Evolutionary conservation across 495 filamentous ascomycete genomes (phyloP).

Genomic region (Pseudevernia furfuracea): DNA sequence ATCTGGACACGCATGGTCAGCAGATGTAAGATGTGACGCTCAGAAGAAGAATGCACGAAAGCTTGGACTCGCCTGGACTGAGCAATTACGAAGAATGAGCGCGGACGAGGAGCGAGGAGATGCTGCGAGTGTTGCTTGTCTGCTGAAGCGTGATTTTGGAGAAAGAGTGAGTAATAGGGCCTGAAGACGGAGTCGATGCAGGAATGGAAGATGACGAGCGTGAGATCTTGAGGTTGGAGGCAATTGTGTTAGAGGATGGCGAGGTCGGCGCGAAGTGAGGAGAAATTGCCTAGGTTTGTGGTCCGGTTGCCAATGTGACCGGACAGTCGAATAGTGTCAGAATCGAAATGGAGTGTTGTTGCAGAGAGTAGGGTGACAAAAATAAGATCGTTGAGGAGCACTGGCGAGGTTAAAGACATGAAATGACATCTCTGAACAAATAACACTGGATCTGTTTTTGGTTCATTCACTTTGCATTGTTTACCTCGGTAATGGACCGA

Average conservation of each 20-base stretch:
- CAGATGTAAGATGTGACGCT: background rate
- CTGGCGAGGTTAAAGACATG: too few species aligned
- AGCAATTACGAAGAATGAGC: background rate
- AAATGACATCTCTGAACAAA: too few species aligned
- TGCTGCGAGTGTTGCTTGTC: background rate
- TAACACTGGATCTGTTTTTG: too few species aligned
- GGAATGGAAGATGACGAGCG: background rate
- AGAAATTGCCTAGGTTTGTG: too few species aligned
- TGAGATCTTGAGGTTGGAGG: background rate
- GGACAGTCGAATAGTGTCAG: background rate
- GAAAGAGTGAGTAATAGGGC: background rate
- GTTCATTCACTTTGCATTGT: too few species aligned
- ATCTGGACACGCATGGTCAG: background rate
- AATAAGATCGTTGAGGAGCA: too few species aligned
- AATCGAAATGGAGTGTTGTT: background rate
- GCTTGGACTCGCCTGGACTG: background rate
- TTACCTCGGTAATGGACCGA: background rate
- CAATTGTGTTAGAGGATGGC: too few species aligned
- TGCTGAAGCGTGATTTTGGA: background rate
- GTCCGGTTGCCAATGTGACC: too few species aligned
- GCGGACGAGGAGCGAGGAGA: background rate
- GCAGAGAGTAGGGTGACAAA: background rate
- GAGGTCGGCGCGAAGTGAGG: too few species aligned
- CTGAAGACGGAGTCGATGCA: too few species aligned
- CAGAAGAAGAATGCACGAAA: background rate